phyloP scores from a whole-genome alignment of 306 rosid genomes.

The Amphicarpaea edgeworthii region DNA sequence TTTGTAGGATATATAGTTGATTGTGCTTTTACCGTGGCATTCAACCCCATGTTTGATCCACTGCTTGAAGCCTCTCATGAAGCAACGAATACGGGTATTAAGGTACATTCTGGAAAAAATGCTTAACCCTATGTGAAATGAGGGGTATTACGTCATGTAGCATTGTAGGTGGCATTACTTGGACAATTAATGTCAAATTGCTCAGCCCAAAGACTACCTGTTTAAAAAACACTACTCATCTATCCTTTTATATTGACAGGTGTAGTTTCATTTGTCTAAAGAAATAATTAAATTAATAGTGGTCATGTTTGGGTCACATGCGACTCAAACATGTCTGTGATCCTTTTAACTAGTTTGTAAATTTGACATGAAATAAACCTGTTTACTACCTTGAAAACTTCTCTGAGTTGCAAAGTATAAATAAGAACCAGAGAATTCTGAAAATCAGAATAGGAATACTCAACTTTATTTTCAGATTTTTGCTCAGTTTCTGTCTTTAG shows the following conservation, averaged over 20 bases:
- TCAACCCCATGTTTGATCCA: conserved; percentile 92
- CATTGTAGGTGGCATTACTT: not conserved
- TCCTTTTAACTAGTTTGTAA: not conserved
- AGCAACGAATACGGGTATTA: conserved; percentile 93
- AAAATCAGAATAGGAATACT: not conserved
- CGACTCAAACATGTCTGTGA: not conserved
- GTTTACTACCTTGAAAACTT: too few relatives aligned
- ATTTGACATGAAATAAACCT: too few relatives aligned
- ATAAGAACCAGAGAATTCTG: not conserved
- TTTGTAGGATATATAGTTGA: conserved; percentile 84
- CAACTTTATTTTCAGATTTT: not conserved
- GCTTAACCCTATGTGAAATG: not conserved
- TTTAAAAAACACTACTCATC: conserved; percentile 1
- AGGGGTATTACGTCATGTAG: not conserved
- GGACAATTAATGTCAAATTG: conserved; percentile 28
- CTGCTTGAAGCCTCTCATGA: conserved; percentile 97
- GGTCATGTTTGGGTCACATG: conserved; percentile 20
- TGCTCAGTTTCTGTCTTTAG: not conserved
- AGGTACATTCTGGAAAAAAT: conserved; percentile 61
- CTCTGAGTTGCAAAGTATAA: too few relatives aligned
- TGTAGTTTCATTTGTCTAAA: not conserved
- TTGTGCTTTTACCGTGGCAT: conserved; percentile 96
- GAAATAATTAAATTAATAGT: conserved; percentile 11
- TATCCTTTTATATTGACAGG: not conserved
- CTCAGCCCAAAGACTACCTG: not conserved